Evolutionary conservation across 371 early-diverging fungal genomes (phyloP).

Genomic region (Mortierella sp.): DNA sequence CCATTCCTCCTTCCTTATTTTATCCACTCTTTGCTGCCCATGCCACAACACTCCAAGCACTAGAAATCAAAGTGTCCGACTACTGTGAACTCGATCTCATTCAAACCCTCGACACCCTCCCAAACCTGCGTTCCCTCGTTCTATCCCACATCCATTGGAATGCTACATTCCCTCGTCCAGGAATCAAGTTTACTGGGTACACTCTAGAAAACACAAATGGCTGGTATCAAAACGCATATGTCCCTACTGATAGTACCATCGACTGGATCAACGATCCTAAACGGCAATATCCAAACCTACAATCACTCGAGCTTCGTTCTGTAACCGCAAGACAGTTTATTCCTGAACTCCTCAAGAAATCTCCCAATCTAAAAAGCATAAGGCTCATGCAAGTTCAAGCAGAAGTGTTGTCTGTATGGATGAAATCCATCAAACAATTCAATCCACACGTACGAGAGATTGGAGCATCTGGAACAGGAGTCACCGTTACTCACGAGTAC

Average conservation of each 20-base stretch:
- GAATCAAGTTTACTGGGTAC: neutral
- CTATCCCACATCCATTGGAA: neutral
- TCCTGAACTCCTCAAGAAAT: neutral
- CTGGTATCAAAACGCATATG: neutral
- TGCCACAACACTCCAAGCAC: neutral
- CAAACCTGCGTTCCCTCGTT: neutral
- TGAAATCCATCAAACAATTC: neutral
- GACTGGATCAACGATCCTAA: neutral
- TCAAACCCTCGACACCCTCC: neutral
- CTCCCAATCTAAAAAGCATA: neutral
- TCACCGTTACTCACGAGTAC: neutral
- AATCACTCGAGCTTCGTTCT: neutral
- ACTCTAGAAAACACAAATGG: neutral
- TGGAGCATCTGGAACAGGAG: neutral
- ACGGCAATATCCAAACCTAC: neutral
- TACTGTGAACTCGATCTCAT: neutral
- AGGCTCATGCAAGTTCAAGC: neutral
- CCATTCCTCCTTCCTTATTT: neutral
- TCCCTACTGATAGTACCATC: neutral
- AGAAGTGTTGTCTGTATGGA: neutral
- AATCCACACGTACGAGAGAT: neutral
- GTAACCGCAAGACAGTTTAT: neutral
- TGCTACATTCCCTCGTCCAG: neutral
- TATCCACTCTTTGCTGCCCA: neutral
- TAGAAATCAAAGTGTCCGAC: neutral